Evolutionary conservation across 306 rosid species (phyloP), one percentile per base, ranked within the genome.

Genomic region (Gynostemma pentaphyllum): DNA sequence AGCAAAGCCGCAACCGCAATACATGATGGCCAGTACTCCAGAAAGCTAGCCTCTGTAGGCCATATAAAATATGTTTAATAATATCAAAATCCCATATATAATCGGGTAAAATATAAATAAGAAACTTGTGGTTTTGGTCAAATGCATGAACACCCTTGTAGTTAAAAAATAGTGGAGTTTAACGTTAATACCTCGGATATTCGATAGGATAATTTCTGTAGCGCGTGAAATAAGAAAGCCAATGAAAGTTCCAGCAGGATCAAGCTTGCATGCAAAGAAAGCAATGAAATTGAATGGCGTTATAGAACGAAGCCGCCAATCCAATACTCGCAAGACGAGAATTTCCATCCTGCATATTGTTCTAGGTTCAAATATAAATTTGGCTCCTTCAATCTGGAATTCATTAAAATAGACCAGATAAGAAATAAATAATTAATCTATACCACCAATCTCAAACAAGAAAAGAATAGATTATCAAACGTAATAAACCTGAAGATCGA

Each of bases 11-110:
- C 88, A 1, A 82, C 99, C 29, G 99, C 97, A 73, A 88, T 88
- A 83, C 99, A 94, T 30, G 99, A 94, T 73, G 99, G 99, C 97
- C 97, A 74, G 57, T 82, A 84, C 39, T 86, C 97, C 70, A 88
- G 80, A 81, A 88, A 80, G 77, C 81, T 82, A 29, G 85, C 78
- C 74, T 94, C 99, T 88, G 85, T 68, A 45, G 73, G 74, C 73
- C 70, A 27, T 15, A 67, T 57, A 34, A 21, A 66, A 24, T 50
- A 52, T 27, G 26, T 60, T 13, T 2, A 59, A 4, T 47, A 28
- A 42, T 62, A 22, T 61, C 30, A 42, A 53, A n/a, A 0, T 14
- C 62, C 42, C 5, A 54, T 54, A n/a, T 9, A n/a, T n/a, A n/a
- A n/a, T n/a, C n/a, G n/a, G n/a, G n/a, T n/a, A n/a, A n/a, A n/a